Percentiles rank a stretch among this genome's conserved stretches.
These are phyloP conservation scores for Mycena galopus DNA, from an alignment of 768 basidiomycete species.

Conservation along the genomic window DNA sequence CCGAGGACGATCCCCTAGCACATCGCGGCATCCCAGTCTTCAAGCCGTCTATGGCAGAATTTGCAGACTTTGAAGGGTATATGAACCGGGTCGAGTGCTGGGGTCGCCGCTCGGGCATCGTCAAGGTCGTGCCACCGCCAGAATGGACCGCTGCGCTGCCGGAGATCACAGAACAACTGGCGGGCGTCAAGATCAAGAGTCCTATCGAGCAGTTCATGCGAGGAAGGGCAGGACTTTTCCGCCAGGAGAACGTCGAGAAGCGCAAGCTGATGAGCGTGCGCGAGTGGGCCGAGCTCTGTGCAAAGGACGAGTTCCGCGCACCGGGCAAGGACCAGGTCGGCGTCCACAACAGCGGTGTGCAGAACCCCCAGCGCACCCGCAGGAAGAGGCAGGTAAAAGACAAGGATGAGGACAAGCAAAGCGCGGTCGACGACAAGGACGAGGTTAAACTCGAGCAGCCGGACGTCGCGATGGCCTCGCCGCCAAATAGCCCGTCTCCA, in stretches of 20 bases:
- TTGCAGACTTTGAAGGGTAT: slow-evolving; percentile 91
- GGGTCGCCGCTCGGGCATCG: slow-evolving; percentile 92
- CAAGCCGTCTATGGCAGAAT: slow-evolving; percentile 93
- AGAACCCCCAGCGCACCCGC: slow-evolving; percentile 45
- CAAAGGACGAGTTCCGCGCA: slow-evolving; percentile 77
- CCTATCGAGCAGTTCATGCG: slow-evolving; percentile 96
- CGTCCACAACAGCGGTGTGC: slow-evolving; percentile 48
- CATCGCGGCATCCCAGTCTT: slow-evolving; percentile 97
- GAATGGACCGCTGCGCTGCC: slow-evolving; percentile 90
- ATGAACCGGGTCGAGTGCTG: slow-evolving; percentile 90
- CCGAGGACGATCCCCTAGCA: slow-evolving; percentile 84
- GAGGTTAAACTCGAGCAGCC: slow-evolving; percentile 42
- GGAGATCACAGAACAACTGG: slow-evolving; percentile 76
- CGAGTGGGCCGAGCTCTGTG: slow-evolving; percentile 88
- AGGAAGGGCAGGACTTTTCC: slow-evolving; percentile 88
- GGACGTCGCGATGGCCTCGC: slow-evolving; percentile 47
- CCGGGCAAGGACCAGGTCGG: slow-evolving; percentile 81
- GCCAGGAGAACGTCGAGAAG: slow-evolving; percentile 93
- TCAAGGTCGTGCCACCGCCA: slow-evolving; percentile 95
- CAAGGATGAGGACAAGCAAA: slow-evolving; percentile 38
- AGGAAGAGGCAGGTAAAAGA: slow-evolving; percentile 55
- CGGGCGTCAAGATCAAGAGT: slow-evolving; percentile 81
- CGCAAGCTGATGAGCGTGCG: slow-evolving; percentile 85
- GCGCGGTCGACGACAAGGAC: slow-evolving; percentile 39
- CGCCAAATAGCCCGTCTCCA: slow-evolving; percentile 57